phyloP scores from a whole-genome alignment of 495 filamentous ascomycete genomes.

The Penicillium lagena region DNA sequence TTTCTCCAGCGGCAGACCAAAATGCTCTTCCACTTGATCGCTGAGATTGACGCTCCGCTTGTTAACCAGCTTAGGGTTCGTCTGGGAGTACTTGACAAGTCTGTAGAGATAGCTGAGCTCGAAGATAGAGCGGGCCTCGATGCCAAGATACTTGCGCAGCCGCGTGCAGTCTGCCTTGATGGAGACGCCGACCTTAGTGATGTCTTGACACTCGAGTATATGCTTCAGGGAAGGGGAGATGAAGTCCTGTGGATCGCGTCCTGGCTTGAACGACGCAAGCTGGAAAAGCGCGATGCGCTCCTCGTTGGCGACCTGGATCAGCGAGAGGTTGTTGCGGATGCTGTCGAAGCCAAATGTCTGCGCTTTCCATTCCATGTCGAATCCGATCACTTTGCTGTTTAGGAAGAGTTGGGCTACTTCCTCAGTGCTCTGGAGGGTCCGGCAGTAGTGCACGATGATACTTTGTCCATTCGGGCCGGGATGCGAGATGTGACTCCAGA shows the following conservation, averaged over 20 bases:
- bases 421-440: slow-evolving; percentile 57
- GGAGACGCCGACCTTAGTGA: slow-evolving; percentile 73
- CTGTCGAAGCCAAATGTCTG: slow-evolving; percentile 37
- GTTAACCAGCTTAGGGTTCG: slow-evolving; percentile 50
- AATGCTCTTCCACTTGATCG: slow-evolving; percentile 60
- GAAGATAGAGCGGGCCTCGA: slow-evolving; percentile 60
- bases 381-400: slow-evolving; percentile 63
- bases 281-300: slow-evolving; percentile 80
- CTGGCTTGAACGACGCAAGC: slow-evolving; percentile 53
- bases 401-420: slow-evolving; percentile 60
- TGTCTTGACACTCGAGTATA: slow-evolving; percentile 61
- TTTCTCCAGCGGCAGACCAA: slow-evolving; percentile 74
- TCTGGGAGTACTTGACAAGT: slow-evolving; percentile 56
- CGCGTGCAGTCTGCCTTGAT: slow-evolving; percentile 70
- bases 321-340: slow-evolving; percentile 58
- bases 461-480: slow-evolving; percentile 37
- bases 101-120: slow-evolving; percentile 79
- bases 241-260: slow-evolving; percentile 41
- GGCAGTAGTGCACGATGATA: slow-evolving; percentile 72
- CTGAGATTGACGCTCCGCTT: slow-evolving; percentile 60
- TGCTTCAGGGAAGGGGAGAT: slow-evolving; percentile 61
- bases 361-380: slow-evolving; percentile 80
- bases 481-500: slow-evolving; percentile 66
- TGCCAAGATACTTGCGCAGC: slow-evolving; percentile 55
- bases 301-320: slow-evolving; percentile 76